Conservation (phyloP, 805 yeast species). For the Debaryomyces tyrocola region DNA sequence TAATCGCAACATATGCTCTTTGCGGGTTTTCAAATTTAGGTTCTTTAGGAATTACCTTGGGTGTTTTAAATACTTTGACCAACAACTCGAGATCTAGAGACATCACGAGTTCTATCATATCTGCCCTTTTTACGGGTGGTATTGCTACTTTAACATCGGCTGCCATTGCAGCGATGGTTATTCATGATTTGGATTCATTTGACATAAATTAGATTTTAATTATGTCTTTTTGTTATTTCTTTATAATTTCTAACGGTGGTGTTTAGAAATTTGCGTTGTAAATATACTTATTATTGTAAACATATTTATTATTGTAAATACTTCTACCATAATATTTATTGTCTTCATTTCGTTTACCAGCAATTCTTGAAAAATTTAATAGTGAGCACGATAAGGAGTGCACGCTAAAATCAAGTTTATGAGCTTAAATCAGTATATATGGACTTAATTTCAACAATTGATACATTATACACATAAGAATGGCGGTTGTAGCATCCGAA, state of each 20-base stretch:
- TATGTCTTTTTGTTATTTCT: neutral
- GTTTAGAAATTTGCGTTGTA: no score
- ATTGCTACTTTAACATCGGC: slow-evolving; percentile 57
- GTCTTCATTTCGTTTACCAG: no score
- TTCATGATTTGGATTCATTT: slow-evolving; percentile 41
- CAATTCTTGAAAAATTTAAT: neutral
- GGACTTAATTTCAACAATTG: no score
- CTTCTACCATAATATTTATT: no score
- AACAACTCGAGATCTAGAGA: slow-evolving; percentile 48
- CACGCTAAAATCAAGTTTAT: no score
- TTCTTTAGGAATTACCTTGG: slow-evolving; percentile 59
- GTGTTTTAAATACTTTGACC: slow-evolving; percentile 58
- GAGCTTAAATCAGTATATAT: no score
- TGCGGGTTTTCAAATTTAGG: slow-evolving; percentile 68
- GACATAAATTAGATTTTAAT: neutral
- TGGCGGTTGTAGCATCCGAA: slow-evolving; percentile 12
- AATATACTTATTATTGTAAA: neutral
- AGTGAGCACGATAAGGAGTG: neutral
- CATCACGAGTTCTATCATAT: slow-evolving; percentile 44
- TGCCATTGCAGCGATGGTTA: slow-evolving; percentile 63
- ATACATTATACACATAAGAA: neutral
- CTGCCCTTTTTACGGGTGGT: slow-evolving; percentile 54
- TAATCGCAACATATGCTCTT: slow-evolving; percentile 60
- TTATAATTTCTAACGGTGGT: neutral
- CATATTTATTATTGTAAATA: neutral